Conservation (phyloP, 352 stramenopile genomes). For the Phytophthora tubulina region DNA sequence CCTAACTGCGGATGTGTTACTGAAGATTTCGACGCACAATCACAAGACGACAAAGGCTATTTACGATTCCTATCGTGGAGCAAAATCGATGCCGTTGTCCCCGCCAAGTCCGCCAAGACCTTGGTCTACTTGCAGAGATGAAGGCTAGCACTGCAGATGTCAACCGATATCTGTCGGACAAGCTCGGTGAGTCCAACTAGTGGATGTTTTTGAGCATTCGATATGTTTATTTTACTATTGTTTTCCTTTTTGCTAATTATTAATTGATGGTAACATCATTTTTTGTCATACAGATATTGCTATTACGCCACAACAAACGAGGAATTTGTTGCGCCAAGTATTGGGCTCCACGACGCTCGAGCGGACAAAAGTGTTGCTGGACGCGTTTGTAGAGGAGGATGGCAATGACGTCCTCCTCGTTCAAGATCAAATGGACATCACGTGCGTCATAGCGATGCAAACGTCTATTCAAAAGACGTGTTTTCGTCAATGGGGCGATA, state of each 20-base stretch:
- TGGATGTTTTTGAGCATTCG: not conserved
- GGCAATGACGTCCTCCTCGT: conserved; percentile 1
- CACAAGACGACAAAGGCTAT: not conserved
- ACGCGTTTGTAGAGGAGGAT: conserved; percentile 19
- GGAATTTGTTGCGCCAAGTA: conserved; percentile 11
- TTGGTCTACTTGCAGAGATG: not conserved
- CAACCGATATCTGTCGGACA: conserved; percentile 13
- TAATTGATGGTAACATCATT: not conserved
- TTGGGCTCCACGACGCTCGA: not conserved
- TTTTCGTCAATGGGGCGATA: not conserved
- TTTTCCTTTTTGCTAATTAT: not conserved
- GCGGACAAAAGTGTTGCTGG: not conserved
- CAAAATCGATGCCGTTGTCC: not conserved
- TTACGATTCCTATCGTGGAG: not conserved
- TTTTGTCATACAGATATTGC: conserved; percentile 9
- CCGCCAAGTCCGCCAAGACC: not conserved
- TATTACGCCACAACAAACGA: conserved; percentile 17
- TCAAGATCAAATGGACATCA: conserved; percentile 3
- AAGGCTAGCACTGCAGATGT: conserved; percentile 8
- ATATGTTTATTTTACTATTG: not conserved
- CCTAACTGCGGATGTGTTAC: not conserved
- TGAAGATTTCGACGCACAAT: not conserved
- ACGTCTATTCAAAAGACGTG: not conserved
- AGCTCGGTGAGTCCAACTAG: conserved; percentile 15
- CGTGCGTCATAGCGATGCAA: not conserved